Conservation (phyloP, 306 rosid species). For the Rosa persica region DNA sequence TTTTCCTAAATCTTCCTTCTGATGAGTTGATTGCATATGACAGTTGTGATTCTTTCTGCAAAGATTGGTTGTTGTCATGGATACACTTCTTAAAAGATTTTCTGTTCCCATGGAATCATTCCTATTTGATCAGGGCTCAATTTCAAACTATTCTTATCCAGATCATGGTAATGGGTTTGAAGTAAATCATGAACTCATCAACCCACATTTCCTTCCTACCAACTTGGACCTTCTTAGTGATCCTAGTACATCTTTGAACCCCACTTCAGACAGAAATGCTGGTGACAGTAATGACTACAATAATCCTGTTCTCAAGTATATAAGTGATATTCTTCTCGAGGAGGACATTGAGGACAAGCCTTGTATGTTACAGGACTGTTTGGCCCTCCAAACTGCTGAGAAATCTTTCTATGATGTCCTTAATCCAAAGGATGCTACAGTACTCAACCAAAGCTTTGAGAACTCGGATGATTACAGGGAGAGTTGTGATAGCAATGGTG, state of each 20-base stretch:
- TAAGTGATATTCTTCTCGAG: conserved; percentile 34
- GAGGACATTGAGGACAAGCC: conserved; percentile 31
- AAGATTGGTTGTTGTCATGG: conserved; percentile 8
- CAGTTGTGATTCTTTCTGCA: conserved; percentile 3
- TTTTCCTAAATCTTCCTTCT: neutral
- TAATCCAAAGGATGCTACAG: conserved; percentile 24
- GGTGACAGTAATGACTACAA: conserved; percentile 27
- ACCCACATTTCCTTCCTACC: conserved; percentile 24
- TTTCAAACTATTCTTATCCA: conserved; percentile 25
- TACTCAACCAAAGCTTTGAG: conserved; percentile 7
- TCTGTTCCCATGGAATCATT: conserved; percentile 34
- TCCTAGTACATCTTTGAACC: conserved; percentile 4
- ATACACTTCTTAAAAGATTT: conserved; percentile 30
- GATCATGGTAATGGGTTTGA: conserved; percentile 29
- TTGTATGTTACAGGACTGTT: conserved; percentile 25
- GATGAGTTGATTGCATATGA: neutral
- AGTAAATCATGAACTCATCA: conserved; percentile 29
- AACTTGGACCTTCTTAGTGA: conserved; percentile 22
- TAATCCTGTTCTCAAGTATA: conserved; percentile 31
- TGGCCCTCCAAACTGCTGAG: conserved; percentile 37
- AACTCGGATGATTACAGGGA: conserved; percentile 21
- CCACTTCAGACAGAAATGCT: conserved; percentile 30
- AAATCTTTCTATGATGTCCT: conserved; percentile 31
- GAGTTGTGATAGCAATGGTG: conserved; percentile 6
- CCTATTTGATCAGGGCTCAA: conserved; percentile 34